These are phyloP conservation scores for Chalaropsis thielavioides DNA, from an alignment of 2,329 filamentous ascomycete genomes.

Conservation along the genomic window DNA sequence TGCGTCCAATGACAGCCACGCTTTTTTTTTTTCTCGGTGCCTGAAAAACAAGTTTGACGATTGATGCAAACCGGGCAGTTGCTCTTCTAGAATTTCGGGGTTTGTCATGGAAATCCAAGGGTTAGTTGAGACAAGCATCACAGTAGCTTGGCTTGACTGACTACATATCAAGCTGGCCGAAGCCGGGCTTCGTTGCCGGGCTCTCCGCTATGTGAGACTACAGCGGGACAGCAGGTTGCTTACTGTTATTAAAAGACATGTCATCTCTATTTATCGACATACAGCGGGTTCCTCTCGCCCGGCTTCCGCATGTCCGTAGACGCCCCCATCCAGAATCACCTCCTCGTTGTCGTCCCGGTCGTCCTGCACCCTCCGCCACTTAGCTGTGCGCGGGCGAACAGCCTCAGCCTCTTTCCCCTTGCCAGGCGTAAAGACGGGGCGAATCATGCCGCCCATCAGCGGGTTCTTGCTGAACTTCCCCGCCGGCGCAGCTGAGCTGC, in stretches of 20 bases:
- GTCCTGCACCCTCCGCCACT: slow-evolving; percentile 48
- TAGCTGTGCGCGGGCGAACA: slow-evolving; percentile 25
- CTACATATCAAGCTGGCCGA: too few species aligned
- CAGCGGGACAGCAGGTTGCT: background rate
- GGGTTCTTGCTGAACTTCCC: slow-evolving; percentile 58
- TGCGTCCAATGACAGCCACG: background rate
- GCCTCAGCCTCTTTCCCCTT: slow-evolving; percentile 36
- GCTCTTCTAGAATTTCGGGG: too few species aligned
- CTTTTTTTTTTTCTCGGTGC: background rate
- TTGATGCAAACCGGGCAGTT: too few species aligned
- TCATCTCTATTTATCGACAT: slow-evolving; percentile 23
- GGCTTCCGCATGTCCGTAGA: slow-evolving; percentile 28
- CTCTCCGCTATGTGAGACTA: too few species aligned
- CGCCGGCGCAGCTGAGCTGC: slow-evolving; percentile 24
- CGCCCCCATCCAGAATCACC: slow-evolving; percentile 43
- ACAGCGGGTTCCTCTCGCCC: slow-evolving; percentile 27
- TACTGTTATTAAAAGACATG: background rate
- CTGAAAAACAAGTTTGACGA: too few species aligned
- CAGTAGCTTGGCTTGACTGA: too few species aligned
- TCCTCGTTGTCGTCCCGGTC: slow-evolving; percentile 44
- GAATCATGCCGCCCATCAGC: slow-evolving; percentile 48
- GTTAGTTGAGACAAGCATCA: too few species aligned
- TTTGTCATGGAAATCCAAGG: too few species aligned
- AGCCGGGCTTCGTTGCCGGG: too few species aligned
- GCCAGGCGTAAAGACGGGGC: slow-evolving; percentile 39